Base-by-base conservation (phyloP, 345 rosid species). In the Crucihimalaya himalaica region DNA sequence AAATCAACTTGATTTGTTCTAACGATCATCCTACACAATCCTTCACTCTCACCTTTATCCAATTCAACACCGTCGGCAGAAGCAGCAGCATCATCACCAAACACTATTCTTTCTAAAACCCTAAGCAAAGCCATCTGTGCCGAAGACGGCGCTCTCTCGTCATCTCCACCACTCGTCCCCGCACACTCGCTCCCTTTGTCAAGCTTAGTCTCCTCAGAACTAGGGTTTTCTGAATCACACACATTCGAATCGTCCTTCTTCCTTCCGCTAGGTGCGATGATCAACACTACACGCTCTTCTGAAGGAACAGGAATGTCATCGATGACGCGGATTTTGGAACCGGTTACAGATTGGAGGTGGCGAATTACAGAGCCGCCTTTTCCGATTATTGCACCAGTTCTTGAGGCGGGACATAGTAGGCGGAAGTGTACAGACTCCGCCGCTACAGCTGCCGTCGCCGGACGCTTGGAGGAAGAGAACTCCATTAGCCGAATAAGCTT, bases 21-120 rank as follows among this genome's bases (percentile, higher is more conserved):
- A 18, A 83, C 81, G n/a, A 90, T 66, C 74, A 90, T 79, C 80
- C 85, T 81, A 76, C 88, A 86, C 20, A 71, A 78, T 68, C 86
- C 81, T 25, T 77, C 81, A 18, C 76, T 71, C 51, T 77, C 86
- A 20, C 76, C 71, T 39, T 79, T 80, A 3, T 70, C 81, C 50
- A 72, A 76, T 35, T 81, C 86, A 68, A 20, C 74, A 28, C 79
- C 70, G 1, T 75, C 76, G 1, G 19, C 80, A 15, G 54, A 48
- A 66, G 27, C 72, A 43, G 27, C 72, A 43, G 77, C 80, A 16
- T 80, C 86, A 13, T 84, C 91, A 60, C 83, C 81, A 42, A 74
- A 81, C 76, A 88, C 86, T 20, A 88, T 77, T 69, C 84, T 80
- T 77, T 90, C 96, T 31, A 86, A 88, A 45, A 86, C 90, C 83